phyloP scores from a whole-genome alignment of 208 protist species.

The Acanthamoeba royreba region DNA sequence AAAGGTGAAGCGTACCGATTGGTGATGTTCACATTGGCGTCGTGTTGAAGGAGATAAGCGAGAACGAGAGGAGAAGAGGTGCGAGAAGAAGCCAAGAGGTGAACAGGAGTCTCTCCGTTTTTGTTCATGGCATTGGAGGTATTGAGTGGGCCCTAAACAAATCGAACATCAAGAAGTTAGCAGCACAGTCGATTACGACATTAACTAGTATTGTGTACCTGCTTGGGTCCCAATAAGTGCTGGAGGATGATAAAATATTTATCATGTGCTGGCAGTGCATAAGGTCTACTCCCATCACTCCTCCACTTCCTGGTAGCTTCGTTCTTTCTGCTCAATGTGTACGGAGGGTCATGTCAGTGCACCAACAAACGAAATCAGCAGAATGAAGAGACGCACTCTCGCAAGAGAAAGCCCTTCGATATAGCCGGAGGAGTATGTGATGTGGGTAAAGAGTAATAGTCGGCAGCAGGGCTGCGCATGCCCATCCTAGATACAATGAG shows the following conservation, averaged over 20 bases:
- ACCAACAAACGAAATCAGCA: neutral
- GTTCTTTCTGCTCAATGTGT: neutral
- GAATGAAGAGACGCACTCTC: neutral
- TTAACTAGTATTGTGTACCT: neutral
- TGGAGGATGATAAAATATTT: conserved; percentile 40
- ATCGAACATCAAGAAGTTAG: too few species aligned
- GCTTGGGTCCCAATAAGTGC: neutral
- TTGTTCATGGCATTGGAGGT: neutral
- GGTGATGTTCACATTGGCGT: conserved; percentile 4
- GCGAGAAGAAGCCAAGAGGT: neutral
- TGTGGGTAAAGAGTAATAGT: neutral
- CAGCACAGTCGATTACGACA: too few species aligned
- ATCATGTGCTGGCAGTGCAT: neutral
- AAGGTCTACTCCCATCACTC: neutral
- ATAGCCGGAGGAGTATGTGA: neutral
- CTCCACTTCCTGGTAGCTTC: neutral
- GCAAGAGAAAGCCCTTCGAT: neutral
- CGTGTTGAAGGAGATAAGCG: neutral
- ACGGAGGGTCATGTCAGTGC: neutral
- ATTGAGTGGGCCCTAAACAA: neutral
- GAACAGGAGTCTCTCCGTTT: conserved; percentile 15
- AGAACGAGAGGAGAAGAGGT: neutral
- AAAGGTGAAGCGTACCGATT: neutral
- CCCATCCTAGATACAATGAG: neutral
- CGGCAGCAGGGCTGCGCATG: neutral